Evolutionary conservation across 768 basidiomycete species (phyloP), one percentile per base, ranked within the genome.

Genomic region (Chiua virens): DNA sequence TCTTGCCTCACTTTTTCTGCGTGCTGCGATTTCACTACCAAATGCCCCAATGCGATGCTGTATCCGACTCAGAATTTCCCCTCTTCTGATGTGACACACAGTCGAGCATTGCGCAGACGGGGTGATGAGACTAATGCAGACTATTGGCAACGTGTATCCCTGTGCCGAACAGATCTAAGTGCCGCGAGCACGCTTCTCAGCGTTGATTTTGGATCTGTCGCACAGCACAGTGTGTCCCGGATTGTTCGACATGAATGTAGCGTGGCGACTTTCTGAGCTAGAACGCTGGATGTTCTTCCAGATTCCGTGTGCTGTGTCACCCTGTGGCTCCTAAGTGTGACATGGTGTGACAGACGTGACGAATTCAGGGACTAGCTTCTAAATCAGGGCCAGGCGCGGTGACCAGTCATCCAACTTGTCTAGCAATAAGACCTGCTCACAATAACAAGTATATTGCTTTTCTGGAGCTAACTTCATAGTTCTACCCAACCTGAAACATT

Each of bases 1-100:
- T 52, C 46, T 28, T 46, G 56, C 63, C 66, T 68, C 66, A 51
- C 51, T 59, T 59, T 51, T 59, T 42, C 67, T 68, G 66, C 64
- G 36, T 68, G 66, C 64, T 52, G 47, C 45, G 50, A 53, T 50
- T 40, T 50, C 58, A 57, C 57, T 50, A 44, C 39, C 47, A 48
- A 35, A 32, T 35, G 8, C 32, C 32, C 49, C 36, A 42, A 58
- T 54, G 65, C 61, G 42, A 57, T 68, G 51, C 54, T 46, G 44
- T 49, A 44, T 36, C 46, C 39, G 38, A 30, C 28, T 30, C 28
- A 8, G 9, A 40, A 42, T 55, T 40, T 47, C 48, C 27, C 49
- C 48, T 48, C 45, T 52, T 54, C 20, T 60, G 47, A 52, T 58
- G 62, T 61, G 56, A 32, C 18, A 38, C 49, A 20, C 47, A 23